These are phyloP conservation scores for Globisporangium polare DNA, from an alignment of 352 stramenopile genomes.

Conservation along the genomic window DNA sequence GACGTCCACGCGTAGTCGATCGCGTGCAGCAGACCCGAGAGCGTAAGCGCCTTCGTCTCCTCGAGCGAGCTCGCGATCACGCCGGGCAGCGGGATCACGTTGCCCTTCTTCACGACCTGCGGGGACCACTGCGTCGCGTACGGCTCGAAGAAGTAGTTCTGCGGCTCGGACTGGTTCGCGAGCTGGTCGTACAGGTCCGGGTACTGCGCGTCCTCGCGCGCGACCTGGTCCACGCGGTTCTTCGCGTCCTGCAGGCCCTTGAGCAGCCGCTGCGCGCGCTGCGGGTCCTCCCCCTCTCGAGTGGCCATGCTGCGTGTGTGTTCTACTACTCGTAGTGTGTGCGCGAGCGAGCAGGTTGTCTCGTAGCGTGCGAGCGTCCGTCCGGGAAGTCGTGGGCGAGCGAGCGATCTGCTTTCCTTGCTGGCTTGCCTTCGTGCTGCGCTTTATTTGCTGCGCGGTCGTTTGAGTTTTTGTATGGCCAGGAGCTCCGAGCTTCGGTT, in stretches of 20 bases:
- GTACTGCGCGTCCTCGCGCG: constrained; percentile 67
- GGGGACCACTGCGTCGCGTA: constrained; percentile 79
- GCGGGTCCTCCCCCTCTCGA: constrained; percentile 19
- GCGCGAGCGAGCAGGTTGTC: not conserved
- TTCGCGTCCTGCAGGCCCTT: constrained; percentile 73
- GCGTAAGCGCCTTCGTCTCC: constrained; percentile 58
- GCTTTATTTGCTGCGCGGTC: not conserved
- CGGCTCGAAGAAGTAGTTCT: constrained; percentile 89
- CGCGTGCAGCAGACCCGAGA: constrained; percentile 91
- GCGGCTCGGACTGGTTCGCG: constrained; percentile 73
- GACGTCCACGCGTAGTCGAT: constrained; percentile 93
- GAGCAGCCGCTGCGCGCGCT: constrained; percentile 40
- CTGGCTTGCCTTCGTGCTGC: not conserved
- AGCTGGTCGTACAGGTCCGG: constrained; percentile 81
- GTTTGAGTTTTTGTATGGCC: too few relatives aligned
- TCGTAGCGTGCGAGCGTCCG: not conserved
- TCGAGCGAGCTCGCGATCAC: constrained; percentile 71
- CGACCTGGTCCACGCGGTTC: constrained; percentile 67
- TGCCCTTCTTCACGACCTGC: constrained; percentile 75
- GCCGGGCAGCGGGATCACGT: constrained; percentile 56
- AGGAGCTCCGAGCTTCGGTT: too few relatives aligned
- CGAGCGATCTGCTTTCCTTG: not conserved
- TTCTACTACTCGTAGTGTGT: too few relatives aligned
- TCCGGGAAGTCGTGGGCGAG: too few relatives aligned
- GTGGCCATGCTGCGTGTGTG: not conserved